Conservation (phyloP, 768 basidiomycete species). For the Obba rivulosa region DNA sequence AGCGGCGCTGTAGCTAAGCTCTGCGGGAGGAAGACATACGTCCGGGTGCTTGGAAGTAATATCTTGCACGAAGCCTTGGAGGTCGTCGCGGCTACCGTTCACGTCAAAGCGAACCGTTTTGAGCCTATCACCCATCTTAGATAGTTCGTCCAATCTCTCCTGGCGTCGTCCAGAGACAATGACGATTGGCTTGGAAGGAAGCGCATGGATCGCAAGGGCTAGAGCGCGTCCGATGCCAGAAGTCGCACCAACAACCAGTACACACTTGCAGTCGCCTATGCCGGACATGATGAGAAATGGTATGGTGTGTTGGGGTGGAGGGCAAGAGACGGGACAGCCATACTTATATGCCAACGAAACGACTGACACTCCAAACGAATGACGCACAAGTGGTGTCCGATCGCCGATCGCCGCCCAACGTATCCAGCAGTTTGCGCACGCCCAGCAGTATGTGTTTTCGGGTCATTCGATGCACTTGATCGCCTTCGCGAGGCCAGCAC, state of each 20-base stretch:
- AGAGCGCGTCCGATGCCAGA: constrained; percentile 54
- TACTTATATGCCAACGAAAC: no score
- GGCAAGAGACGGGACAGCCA: no score
- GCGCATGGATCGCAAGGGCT: constrained; percentile 41
- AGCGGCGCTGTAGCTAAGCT: no score
- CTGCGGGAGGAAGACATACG: constrained; percentile 24
- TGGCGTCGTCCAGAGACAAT: constrained; percentile 48
- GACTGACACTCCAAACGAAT: no score
- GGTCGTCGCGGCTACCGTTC: constrained; percentile 28
- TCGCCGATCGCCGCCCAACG: no score
- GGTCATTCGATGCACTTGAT: no score
- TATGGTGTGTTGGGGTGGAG: no score
- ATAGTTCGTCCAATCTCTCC: constrained; percentile 48
- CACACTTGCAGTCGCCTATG: constrained; percentile 43
- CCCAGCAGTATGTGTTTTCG: no score
- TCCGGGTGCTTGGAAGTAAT: constrained; percentile 42
- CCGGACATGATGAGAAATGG: neutral
- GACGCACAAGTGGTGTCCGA: no score
- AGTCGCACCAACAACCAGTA: constrained; percentile 52
- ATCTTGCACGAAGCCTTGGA: constrained; percentile 37
- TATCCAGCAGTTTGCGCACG: no score
- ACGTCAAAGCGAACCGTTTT: constrained; percentile 41
- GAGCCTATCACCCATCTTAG: constrained; percentile 28
- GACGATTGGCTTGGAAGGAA: constrained; percentile 44
- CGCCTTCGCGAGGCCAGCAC: no score